Conservation (phyloP, 805 yeast genomes). For the Spathaspora boniae region DNA sequence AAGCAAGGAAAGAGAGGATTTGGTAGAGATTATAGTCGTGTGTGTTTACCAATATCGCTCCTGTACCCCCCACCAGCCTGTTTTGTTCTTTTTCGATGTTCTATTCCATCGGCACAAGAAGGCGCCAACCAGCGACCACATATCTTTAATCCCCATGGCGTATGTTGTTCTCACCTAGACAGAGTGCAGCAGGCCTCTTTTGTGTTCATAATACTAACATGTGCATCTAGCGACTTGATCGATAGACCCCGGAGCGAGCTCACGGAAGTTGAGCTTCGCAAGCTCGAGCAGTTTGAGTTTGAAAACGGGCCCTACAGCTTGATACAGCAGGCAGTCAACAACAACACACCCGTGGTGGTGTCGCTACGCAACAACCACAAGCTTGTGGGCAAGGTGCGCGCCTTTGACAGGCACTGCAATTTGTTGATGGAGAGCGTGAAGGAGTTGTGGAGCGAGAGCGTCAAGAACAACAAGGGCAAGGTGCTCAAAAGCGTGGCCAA, state of each 20-base stretch:
- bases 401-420: slow-evolving; percentile 95
- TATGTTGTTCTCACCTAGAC: slow-evolving; percentile 3
- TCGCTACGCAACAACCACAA: slow-evolving; percentile 93
- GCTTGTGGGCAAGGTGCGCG: slow-evolving; percentile 83
- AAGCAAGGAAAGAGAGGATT: neutral
- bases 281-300: slow-evolving; percentile 86
- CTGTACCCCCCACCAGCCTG: neutral
- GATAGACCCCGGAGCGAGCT: slow-evolving; percentile 79
- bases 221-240: slow-evolving; percentile 49
- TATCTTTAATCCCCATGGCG: slow-evolving; percentile 7
- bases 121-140: neutral
- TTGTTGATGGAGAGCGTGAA: slow-evolving; percentile 89
- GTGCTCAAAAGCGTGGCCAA: slow-evolving; percentile 62
- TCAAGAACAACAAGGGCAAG: slow-evolving; percentile 63
- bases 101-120: neutral
- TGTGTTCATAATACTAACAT: slow-evolving; percentile 25
- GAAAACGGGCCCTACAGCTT: slow-evolving; percentile 86
- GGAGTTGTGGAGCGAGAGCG: slow-evolving; percentile 74
- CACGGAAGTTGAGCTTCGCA: slow-evolving; percentile 72
- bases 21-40: neutral
- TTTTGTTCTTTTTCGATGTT: slow-evolving; percentile 3
- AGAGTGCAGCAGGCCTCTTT: neutral
- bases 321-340: slow-evolving; percentile 76
- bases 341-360: slow-evolving; percentile 74
- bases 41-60: neutral